These are phyloP conservation scores for Perilla frutescens DNA, from an alignment of 257 asterid species.

Conservation along the genomic window DNA sequence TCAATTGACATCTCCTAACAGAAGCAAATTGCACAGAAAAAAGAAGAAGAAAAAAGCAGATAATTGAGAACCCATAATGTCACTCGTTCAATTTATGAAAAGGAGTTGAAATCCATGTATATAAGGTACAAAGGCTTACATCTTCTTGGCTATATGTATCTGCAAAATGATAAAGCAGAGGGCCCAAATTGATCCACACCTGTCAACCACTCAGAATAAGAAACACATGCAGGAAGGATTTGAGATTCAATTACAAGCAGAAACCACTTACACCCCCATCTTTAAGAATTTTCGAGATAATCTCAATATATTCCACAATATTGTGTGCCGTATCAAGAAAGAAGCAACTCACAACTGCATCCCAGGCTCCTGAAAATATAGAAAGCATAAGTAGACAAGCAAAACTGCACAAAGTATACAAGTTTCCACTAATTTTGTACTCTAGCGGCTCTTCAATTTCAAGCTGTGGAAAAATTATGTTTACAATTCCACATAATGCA, in stretches of 20 bases:
- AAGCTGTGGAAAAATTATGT: neutral
- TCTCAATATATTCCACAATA: slow-evolving; percentile 88
- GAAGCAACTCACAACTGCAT: slow-evolving; percentile 97
- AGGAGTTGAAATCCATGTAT: slow-evolving; percentile 14
- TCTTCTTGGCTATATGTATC: slow-evolving; percentile 80
- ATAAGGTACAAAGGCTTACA: slow-evolving; percentile 53
- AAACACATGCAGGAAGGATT: slow-evolving; percentile 21
- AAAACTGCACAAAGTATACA: slow-evolving; percentile 7
- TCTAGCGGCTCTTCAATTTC: slow-evolving; percentile 8
- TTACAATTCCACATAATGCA: slow-evolving; percentile 7
- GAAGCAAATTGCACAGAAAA: slow-evolving; percentile 29
- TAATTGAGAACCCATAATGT: slow-evolving; percentile 16
- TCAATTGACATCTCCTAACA: slow-evolving; percentile 94
- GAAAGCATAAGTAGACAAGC: slow-evolving; percentile 8
- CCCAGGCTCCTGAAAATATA: slow-evolving; percentile 84
- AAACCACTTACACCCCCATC: slow-evolving; percentile 85
- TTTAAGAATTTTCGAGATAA: slow-evolving; percentile 82
- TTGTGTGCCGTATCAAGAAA: slow-evolving; percentile 99
- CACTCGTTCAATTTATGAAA: slow-evolving; percentile 11
- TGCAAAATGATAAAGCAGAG: slow-evolving; percentile 94
- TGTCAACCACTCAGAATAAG: slow-evolving; percentile 49
- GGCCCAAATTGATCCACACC: slow-evolving; percentile 99
- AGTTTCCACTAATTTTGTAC: slow-evolving; percentile 8
- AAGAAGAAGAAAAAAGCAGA: neutral
- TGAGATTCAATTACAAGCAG: slow-evolving; percentile 30